phyloP scores from a whole-genome alignment of 768 basidiomycete species.

The Mycena indigotica region DNA sequence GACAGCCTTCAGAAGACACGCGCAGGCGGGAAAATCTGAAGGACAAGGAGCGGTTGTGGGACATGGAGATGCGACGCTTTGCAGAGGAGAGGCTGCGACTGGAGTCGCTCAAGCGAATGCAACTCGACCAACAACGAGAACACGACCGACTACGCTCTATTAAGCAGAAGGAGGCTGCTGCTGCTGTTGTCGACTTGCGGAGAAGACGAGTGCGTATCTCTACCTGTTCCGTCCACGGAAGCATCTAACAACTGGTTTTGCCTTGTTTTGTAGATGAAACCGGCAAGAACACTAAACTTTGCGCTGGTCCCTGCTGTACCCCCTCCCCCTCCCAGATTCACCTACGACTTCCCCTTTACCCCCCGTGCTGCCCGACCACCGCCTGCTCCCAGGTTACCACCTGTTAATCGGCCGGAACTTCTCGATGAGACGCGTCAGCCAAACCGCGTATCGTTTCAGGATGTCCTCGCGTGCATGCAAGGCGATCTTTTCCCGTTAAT shows the following conservation, averaged over 20 bases:
- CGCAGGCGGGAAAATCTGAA: slow-evolving; percentile 1
- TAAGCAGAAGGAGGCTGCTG: slow-evolving; percentile 23
- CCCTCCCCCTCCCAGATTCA: slow-evolving; percentile 9
- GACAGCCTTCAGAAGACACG: background rate
- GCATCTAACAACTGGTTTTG: background rate
- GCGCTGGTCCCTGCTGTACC: slow-evolving; percentile 18
- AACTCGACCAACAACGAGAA: slow-evolving; percentile 8
- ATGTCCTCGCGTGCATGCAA: slow-evolving; percentile 21
- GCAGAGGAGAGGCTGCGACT: slow-evolving; percentile 14
- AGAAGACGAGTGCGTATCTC: background rate
- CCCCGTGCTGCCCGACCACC: slow-evolving; percentile 8
- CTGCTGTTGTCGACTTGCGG: slow-evolving; percentile 7
- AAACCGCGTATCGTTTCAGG: slow-evolving; percentile 15
- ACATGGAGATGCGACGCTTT: slow-evolving; percentile 17
- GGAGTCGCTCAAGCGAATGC: background rate
- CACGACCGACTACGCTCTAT: slow-evolving; percentile 13
- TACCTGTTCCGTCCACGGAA: background rate
- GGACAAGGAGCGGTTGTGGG: slow-evolving; percentile 19
- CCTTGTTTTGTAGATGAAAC: slow-evolving; percentile 12
- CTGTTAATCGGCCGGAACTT: background rate
- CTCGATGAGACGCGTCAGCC: background rate
- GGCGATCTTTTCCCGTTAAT: slow-evolving; percentile 17
- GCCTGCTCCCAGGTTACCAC: background rate
- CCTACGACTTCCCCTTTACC: slow-evolving; percentile 23
- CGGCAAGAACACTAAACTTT: slow-evolving; percentile 21